These are phyloP conservation scores for Conoideocrella luteorostrata DNA, from an alignment of 2,329 filamentous ascomycete species.

Conservation along the genomic window DNA sequence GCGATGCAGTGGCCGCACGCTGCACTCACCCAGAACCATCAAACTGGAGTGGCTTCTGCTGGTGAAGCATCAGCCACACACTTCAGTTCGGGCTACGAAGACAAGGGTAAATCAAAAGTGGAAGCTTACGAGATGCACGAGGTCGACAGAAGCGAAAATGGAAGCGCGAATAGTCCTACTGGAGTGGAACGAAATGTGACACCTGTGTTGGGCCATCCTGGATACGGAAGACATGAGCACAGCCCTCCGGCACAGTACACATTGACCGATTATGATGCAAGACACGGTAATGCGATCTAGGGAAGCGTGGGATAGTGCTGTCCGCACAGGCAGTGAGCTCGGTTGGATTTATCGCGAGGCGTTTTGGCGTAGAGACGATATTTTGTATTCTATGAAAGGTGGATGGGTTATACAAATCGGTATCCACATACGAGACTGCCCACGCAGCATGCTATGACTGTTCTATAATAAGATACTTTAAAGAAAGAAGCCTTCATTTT, in stretches of 20 bases:
- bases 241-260: constrained; percentile 17
- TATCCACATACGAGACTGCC: too few species aligned
- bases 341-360: neutral
- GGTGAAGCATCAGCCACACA: neutral
- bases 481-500: too few species aligned
- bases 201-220: constrained; percentile 40
- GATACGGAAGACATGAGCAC: constrained; percentile 32
- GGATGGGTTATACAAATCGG: too few species aligned
- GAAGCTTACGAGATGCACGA: constrained; percentile 46
- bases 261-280: constrained; percentile 7
- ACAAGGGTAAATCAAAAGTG: constrained; percentile 35
- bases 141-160: constrained; percentile 16
- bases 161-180: constrained; percentile 17
- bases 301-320: too few species aligned
- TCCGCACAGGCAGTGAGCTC: neutral
- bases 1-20: constrained; percentile 30
- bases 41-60: constrained; percentile 14
- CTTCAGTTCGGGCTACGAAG: constrained; percentile 11
- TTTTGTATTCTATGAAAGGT: too few species aligned
- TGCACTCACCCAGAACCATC: constrained; percentile 10
- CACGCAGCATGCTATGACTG: too few species aligned
- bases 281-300: constrained; percentile 5
- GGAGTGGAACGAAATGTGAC: constrained; percentile 25
- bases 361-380: too few species aligned
- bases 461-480: too few species aligned